phyloP scores from a whole-genome alignment of 441 rosid species.

The Syzygium malaccense region DNA sequence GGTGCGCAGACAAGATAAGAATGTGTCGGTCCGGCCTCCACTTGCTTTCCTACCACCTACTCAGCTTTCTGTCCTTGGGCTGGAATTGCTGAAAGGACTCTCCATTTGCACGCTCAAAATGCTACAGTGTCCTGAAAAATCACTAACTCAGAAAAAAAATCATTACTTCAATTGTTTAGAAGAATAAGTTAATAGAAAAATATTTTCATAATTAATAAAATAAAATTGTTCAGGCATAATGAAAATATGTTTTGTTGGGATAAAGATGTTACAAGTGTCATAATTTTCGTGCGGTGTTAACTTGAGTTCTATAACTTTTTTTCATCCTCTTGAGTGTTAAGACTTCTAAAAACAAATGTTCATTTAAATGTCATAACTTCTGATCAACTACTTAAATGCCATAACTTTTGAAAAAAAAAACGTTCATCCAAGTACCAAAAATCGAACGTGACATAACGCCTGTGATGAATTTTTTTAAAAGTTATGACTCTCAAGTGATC shows the following conservation, averaged over 20 bases:
- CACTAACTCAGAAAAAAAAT: neutral
- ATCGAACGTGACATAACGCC: rapidly evolving
- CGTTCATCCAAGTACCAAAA: neutral
- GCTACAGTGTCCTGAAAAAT: neutral
- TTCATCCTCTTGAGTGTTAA: neutral
- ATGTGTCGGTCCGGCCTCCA: neutral
- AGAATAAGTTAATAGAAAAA: neutral
- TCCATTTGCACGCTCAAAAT: neutral
- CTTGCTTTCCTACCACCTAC: neutral
- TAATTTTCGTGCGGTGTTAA: neutral
- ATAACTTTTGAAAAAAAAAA: neutral
- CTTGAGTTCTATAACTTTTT: rapidly evolving
- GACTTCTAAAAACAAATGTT: neutral
- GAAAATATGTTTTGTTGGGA: neutral
- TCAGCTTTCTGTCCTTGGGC: neutral
- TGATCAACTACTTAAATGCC: no score
- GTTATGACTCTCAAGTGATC: neutral
- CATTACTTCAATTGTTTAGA: neutral
- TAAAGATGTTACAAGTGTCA: rapidly evolving
- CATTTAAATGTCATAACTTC: neutral
- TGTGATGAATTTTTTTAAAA: neutral
- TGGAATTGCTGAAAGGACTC: neutral
- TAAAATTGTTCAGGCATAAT: neutral
- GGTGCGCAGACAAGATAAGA: neutral
- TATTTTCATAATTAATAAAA: neutral